These are phyloP conservation scores for Syncephalastrum monosporum DNA, from an alignment of 371 early-diverging fungal species.

Conservation along the genomic window DNA sequence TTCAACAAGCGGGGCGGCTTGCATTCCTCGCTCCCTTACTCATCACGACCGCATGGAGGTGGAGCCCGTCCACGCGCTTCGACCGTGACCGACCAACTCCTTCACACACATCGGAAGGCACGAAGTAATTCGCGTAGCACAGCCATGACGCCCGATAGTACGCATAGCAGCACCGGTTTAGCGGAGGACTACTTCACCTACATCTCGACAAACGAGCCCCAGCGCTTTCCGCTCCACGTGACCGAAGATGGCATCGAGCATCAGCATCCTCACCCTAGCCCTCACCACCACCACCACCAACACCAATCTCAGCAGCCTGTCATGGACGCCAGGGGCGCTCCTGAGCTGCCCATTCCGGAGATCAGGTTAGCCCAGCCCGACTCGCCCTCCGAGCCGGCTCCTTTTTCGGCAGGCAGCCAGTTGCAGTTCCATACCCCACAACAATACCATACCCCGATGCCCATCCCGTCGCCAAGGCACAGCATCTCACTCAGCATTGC, in stretches of 20 bases:
- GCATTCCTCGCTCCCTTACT: not conserved
- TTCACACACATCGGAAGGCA: conserved; percentile 1
- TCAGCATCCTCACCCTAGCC: conserved; percentile 4
- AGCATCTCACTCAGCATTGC: conserved; percentile 9
- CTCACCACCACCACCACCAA: not conserved
- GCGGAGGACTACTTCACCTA: conserved; percentile 45
- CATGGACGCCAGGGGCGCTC: not conserved
- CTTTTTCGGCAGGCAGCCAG: not conserved
- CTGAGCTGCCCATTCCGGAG: conserved; percentile 29
- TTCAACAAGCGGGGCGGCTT: not conserved
- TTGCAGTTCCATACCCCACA: not conserved
- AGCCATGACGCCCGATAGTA: conserved; percentile 21
- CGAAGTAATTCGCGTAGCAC: conserved; percentile 2
- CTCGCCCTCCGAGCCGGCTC: not conserved
- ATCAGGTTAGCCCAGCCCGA: conserved; percentile 39
- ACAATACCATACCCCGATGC: not conserved
- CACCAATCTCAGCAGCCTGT: not conserved
- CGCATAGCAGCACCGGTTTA: conserved; percentile 18
- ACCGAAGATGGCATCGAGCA: not conserved
- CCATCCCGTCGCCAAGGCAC: not conserved
- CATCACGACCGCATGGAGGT: not conserved
- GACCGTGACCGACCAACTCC: conserved; percentile 29
- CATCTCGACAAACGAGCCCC: conserved; percentile 26
- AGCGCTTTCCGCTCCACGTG: conserved; percentile 6
- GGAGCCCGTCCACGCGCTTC: conserved; percentile 28